phyloP scores from a whole-genome alignment of 2,329 filamentous ascomycete species.

The Dactylellina leptospora region DNA sequence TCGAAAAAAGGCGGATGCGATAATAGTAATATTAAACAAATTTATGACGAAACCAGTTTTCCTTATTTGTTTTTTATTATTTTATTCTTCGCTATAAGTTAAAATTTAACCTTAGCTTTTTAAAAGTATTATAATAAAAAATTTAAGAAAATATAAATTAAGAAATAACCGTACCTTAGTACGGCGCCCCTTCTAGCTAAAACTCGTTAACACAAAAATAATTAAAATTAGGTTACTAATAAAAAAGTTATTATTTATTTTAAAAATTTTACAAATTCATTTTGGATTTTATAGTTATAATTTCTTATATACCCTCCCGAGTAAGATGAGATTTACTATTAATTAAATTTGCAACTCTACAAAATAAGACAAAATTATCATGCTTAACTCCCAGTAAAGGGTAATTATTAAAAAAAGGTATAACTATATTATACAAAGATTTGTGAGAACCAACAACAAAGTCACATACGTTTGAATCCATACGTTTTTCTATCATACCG shows the following conservation, averaged over 20 bases:
- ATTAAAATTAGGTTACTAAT: neutral
- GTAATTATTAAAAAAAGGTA: conserved; percentile 23
- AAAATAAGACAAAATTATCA: conserved; percentile 25
- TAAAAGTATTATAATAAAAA: no score
- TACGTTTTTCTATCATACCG: conserved; percentile 28
- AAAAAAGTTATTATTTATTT: neutral
- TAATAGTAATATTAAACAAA: neutral
- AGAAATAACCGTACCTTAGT: no score
- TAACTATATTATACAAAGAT: no score
- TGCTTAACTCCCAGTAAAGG: conserved; percentile 34
- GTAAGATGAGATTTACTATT: conserved; percentile 38
- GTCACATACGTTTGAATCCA: no score
- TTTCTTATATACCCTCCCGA: conserved; percentile 51
- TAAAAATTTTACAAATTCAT: neutral
- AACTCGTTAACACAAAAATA: no score
- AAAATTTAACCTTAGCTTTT: no score
- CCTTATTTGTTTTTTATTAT: neutral
- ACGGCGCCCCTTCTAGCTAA: no score
- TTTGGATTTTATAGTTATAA: conserved; percentile 28
- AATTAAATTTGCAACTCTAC: conserved; percentile 28
- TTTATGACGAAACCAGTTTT: neutral
- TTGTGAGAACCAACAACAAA: no score
- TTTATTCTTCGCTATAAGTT: no score
- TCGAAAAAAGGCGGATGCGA: no score
- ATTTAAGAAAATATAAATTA: no score